Evolutionary conservation across 768 basidiomycete genomes (phyloP), one percentile per base, ranked within the genome.

Genomic region (Suillus variegatus): DNA sequence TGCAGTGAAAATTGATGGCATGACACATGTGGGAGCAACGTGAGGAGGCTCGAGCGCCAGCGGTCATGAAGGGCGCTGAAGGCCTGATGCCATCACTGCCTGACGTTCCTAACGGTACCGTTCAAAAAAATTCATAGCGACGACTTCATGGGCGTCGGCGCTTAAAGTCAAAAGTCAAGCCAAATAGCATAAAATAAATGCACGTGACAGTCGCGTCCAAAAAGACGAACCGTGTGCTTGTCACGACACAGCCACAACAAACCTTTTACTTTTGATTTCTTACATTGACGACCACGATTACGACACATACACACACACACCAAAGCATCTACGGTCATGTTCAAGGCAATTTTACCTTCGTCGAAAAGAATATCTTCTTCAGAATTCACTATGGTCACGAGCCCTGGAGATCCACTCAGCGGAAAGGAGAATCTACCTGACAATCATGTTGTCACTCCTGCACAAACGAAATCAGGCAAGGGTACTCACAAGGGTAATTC

Each of bases 261-360:
- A 32, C 32, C 32, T 32, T 51, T 7, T 32, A 28, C 49, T 51
- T 32, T 14, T 49, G n/a, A 22, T 49, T 14, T 49, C 22, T 28
- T 49, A 16, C 49, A 49, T 25, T 54, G 35, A 64, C 66, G 38
- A 46, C 54, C 32, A 66, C 4, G 1, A 63, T 47, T 54, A 60
- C 66, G 62, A 65, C 35, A 61, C 25, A 36, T n/a, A n/a, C 47
- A n/a, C 25, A 32, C 32, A 61, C 25, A 41, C 47, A n/a, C 36
- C 14, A n/a, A 36, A 28, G 51, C 51, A 51, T 61, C 35, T 40
- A 25, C 43, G 28, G 12, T n/a, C 44, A 94, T 94, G 92, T 93
- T 94, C 82, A 93, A 92, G 79, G 84, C 86, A 70, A 92, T 94
- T 63, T 80, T 93, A 43, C 88, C 90, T 2, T 84, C 87, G 12